These are phyloP conservation scores for Pythium aphanidermatum DNA, from an alignment of 352 stramenopile genomes.

Conservation along the genomic window DNA sequence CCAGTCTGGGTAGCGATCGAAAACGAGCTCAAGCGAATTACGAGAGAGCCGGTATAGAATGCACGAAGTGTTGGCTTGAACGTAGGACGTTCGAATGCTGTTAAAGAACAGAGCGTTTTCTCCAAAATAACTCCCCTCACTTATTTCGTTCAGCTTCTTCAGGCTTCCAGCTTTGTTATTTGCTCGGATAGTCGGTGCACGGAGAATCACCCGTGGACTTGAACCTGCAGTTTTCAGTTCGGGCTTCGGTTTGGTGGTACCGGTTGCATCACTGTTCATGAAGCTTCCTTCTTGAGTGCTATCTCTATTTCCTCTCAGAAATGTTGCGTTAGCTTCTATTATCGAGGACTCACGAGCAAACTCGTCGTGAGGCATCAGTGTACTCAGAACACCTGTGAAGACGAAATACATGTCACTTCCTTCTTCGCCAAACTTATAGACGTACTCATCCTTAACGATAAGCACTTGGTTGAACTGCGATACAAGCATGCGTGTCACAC, in stretches of 20 bases:
- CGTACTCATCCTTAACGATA: slow-evolving; percentile 52
- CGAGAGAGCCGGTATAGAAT: slow-evolving; percentile 69
- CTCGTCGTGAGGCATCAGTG: slow-evolving; percentile 34
- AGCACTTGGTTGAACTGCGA: slow-evolving; percentile 61
- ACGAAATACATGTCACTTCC: slow-evolving; percentile 77
- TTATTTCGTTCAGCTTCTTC: slow-evolving; percentile 50
- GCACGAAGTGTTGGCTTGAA: slow-evolving; percentile 53
- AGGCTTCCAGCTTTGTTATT: slow-evolving; percentile 19
- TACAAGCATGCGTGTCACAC: slow-evolving; percentile 61
- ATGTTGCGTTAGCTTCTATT: slow-evolving; percentile 16
- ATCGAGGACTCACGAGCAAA: slow-evolving; percentile 22
- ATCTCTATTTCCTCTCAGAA: background rate
- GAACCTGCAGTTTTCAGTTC: no score
- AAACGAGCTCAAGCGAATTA: slow-evolving; percentile 59
- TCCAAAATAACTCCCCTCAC: slow-evolving; percentile 50
- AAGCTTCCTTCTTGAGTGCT: background rate
- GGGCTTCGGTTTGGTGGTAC: no score
- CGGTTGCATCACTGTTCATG: no score
- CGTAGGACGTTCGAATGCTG: slow-evolving; percentile 43
- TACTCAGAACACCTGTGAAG: slow-evolving; percentile 51
- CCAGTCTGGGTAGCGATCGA: slow-evolving; percentile 63
- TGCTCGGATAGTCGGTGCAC: background rate
- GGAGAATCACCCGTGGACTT: background rate
- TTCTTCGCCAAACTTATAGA: slow-evolving; percentile 56
- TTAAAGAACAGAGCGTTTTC: slow-evolving; percentile 68